phyloP scores from a whole-genome alignment of 2,329 filamentous ascomycete species.

The Cladophialophora immunda region DNA sequence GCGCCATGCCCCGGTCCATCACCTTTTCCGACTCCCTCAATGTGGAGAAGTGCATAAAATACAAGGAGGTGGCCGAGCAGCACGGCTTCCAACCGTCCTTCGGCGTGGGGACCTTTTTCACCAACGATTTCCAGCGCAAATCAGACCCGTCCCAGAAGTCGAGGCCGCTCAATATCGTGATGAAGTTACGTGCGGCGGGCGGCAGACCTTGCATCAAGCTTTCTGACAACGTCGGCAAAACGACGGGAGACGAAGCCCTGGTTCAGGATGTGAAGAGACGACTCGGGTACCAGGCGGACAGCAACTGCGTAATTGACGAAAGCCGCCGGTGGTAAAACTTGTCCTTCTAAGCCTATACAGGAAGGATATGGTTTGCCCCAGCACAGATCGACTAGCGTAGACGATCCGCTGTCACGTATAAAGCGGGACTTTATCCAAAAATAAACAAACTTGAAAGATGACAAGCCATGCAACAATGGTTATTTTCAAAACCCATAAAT shows the following conservation, averaged over 20 bases:
- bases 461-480: too few species aligned
- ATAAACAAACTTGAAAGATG: too few species aligned
- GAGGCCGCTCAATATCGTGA: conserved; percentile 93
- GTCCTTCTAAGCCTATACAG: too few species aligned
- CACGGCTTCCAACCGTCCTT: conserved; percentile 86
- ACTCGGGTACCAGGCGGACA: conserved; percentile 87
- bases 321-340: too few species aligned
- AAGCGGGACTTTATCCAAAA: too few species aligned
- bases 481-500: too few species aligned
- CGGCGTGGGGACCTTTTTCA: conserved; percentile 93
- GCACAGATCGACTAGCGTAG: too few species aligned
- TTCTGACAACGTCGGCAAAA: conserved; percentile 90
- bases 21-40: conserved; percentile 97
- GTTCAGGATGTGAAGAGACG: conserved; percentile 84
- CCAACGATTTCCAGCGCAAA: conserved; percentile 85
- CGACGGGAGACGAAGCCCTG: conserved; percentile 83
- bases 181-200: conserved; percentile 87
- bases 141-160: conserved; percentile 78
- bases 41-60: conserved; percentile 88
- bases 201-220: conserved; percentile 90
- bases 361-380: too few species aligned
- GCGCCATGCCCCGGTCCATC: conserved; percentile 83
- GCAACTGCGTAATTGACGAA: too few species aligned
- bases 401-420: too few species aligned
- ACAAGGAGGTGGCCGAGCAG: conserved; percentile 82